A percentile compares a stretch with the other conserved stretches of the same genome.
These are phyloP conservation scores for Nigrospora sphaerica DNA, from an alignment of 2,329 filamentous ascomycete species.

Conservation along the genomic window DNA sequence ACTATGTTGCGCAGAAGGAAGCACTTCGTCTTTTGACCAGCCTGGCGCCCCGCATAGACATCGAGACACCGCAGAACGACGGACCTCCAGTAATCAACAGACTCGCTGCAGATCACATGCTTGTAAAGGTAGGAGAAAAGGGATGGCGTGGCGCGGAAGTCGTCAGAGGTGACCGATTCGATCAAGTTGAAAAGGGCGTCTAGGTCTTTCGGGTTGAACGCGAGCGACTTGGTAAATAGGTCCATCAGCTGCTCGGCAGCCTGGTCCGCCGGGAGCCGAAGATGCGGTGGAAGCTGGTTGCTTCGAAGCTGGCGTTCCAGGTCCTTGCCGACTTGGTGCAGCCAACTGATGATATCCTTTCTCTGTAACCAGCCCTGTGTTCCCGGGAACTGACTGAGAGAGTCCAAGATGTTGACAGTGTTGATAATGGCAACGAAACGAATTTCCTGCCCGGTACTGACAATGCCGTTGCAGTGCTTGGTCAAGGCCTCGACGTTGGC, in stretches of 20 bases:
- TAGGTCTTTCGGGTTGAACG: conserved; percentile 65
- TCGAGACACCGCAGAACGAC: conserved; percentile 83
- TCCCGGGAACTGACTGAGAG: conserved; percentile 61
- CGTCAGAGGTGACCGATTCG: conserved; percentile 74
- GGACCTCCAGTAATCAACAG: conserved; percentile 77
- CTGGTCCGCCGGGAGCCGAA: conserved; percentile 83
- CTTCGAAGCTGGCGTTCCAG: conserved; percentile 67
- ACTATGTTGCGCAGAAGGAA: conserved; percentile 89
- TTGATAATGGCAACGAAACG: conserved; percentile 69
- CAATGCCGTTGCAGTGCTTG: conserved; percentile 55
- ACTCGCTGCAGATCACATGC: conserved; percentile 75
- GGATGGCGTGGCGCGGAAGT: conserved; percentile 69
- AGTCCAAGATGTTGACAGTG: conserved; percentile 76
- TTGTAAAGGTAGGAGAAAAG: conserved; percentile 80
- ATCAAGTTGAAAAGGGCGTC: conserved; percentile 82
- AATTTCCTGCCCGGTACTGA: conserved; percentile 62
- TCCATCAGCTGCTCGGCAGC: conserved; percentile 81
- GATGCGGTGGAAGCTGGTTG: conserved; percentile 61
- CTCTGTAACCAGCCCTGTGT: conserved; percentile 67
- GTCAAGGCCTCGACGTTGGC: conserved; percentile 68
- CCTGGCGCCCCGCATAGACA: conserved; percentile 70
- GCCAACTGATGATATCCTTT: conserved; percentile 52
- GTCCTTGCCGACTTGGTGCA: conserved; percentile 65
- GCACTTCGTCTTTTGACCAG: conserved; percentile 83
- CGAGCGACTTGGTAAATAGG: conserved; percentile 75